These are phyloP conservation scores for Medicago lupulina DNA, from an alignment of 306 rosid species.

Conservation along the genomic window DNA sequence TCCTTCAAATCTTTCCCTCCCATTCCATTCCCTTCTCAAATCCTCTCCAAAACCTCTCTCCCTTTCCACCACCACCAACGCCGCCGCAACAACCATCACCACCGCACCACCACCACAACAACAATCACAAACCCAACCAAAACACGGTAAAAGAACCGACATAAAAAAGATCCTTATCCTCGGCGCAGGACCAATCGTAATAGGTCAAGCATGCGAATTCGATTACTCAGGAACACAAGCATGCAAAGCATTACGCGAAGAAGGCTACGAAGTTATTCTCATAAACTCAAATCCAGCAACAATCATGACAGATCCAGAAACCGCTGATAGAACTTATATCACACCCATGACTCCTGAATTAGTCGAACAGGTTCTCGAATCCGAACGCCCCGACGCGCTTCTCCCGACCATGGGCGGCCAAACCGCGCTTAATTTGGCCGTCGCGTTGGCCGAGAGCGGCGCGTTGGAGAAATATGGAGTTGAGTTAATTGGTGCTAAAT, in stretches of 20 bases:
- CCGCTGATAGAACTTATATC: conserved; percentile 79
- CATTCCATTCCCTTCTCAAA: not conserved
- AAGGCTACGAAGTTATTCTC: conserved; percentile 80
- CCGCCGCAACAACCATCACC: not conserved
- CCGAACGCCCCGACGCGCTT: conserved; percentile 90
- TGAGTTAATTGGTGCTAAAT: conserved; percentile 92
- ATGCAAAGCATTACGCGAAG: conserved; percentile 88
- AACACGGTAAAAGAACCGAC: conserved; percentile 72
- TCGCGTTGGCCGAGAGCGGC: conserved; percentile 83
- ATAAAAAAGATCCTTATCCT: conserved; percentile 88
- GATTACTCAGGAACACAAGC: conserved; percentile 98
- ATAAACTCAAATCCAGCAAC: conserved; percentile 96
- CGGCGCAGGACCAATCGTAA: conserved; percentile 96
- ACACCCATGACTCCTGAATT: conserved; percentile 93
- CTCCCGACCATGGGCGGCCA: conserved; percentile 98
- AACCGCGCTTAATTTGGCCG: conserved; percentile 88
- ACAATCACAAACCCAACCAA: not conserved
- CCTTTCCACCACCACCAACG: not conserved
- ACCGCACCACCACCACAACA: not conserved
- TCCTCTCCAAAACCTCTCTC: not conserved
- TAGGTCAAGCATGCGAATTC: conserved; percentile 96
- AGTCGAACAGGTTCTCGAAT: conserved; percentile 79
- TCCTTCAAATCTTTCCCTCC: not conserved
- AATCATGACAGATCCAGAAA: conserved; percentile 96
- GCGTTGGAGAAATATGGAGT: conserved; percentile 71